Evolutionary conservation across 1,284 basidiomycete genomes (phyloP).

Genomic region (Puccinia novopanici): DNA sequence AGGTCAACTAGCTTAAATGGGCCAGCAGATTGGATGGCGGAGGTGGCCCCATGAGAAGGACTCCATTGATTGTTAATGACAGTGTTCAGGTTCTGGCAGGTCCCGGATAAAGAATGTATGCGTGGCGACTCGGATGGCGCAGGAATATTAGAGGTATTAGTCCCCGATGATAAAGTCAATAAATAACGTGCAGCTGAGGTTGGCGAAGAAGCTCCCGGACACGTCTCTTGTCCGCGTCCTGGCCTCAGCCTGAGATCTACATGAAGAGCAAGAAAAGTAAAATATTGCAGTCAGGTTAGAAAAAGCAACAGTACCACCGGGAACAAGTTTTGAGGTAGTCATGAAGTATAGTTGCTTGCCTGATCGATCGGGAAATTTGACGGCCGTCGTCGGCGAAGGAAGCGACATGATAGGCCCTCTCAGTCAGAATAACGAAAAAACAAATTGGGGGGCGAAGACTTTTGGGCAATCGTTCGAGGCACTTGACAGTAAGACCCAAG

Average conservation of each 20-base stretch:
- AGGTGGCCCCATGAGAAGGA: neutral
- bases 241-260: constrained; percentile 4
- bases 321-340: too few species aligned
- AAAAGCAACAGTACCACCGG: too few species aligned
- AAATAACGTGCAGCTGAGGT: constrained; percentile 6
- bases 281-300: neutral
- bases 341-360: neutral
- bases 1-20: constrained; percentile 7
- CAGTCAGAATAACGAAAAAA: neutral
- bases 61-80: neutral
- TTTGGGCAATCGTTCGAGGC: neutral
- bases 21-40: neutral
- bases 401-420: neutral
- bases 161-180: neutral
- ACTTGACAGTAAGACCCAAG: neutral
- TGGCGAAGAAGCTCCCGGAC: neutral
- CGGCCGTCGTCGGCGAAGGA: constrained; percentile 16
- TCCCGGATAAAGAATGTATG: too few species aligned
- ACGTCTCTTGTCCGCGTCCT: constrained; percentile 1
- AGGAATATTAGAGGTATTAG: neutral
- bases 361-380: constrained; percentile 7
- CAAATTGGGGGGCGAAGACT: neutral
- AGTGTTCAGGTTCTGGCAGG: neutral
- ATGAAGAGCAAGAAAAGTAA: too few species aligned
- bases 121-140: too few species aligned